Evolutionary conservation across 148 eudicot genomes (phyloP), one percentile per base, ranked within the genome.

Genomic region (Pharnaceum exiguum): DNA sequence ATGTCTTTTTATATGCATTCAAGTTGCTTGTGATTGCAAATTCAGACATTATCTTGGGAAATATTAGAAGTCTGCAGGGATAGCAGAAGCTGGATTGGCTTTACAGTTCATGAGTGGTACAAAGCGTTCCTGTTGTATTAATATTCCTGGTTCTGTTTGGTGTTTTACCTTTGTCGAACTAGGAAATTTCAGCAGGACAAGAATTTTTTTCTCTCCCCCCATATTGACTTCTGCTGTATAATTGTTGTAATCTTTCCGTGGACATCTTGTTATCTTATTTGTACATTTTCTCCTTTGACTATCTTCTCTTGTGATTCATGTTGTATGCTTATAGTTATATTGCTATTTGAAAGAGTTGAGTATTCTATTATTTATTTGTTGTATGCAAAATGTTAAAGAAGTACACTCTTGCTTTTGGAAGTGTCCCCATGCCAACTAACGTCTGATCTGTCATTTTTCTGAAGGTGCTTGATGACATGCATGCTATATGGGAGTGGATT

Each of bases 401-500:
- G n/a, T n/a, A n/a, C n/a, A n/a, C n/a, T n/a, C n/a, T n/a, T 3
- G 50, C 42, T 19, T 31, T 10, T 49, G 10, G 33, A 25, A 31
- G 46, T 12, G 27, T 35, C 22, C 35, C 8, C n/a, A n/a, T n/a
- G n/a, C n/a, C n/a, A n/a, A 21, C 40, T 60, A 6, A 28, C 13
- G 17, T 23, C 15, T 54, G n/a, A 18, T 50, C 24, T 27, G 36
- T 54, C n/a, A 26, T 39, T 40, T 44, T 55, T 54, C 36, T 62
- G 19, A 61, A 93, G 99, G 89, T 93, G 45, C 71, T 83, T 51
- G 99, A 86, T 79, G 99, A 93, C 67, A 60, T 93, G 56, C 83
- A 69, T 73, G 79, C 89, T 57, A 89, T 89, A 43, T 93, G 95
- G 99, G 99, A 93, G 65, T 93, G 96, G 96, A 76, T 89, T 62